These are phyloP conservation scores for Kalmanozyma brasiliensis DNA, from an alignment of 1,284 basidiomycete species.

Conservation along the genomic window DNA sequence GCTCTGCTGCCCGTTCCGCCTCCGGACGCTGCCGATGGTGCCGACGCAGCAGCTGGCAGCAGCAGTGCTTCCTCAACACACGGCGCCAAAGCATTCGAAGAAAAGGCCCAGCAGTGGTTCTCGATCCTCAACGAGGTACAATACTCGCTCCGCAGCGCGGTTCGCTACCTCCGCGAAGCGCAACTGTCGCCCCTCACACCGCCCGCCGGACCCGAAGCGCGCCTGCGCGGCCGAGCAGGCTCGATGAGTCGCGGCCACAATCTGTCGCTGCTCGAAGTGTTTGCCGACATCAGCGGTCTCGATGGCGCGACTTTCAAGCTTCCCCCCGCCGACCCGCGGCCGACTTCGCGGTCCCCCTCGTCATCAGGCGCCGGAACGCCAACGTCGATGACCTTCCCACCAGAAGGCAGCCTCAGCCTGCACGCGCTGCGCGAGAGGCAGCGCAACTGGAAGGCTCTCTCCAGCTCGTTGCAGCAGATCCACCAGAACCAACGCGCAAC, in stretches of 20 bases:
- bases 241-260: constrained; percentile 33
- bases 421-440: constrained; percentile 39
- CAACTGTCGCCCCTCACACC: constrained; percentile 39
- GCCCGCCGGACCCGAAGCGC: constrained; percentile 26
- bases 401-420: constrained; percentile 31
- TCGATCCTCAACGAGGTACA: constrained; percentile 53
- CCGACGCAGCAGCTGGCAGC: background rate
- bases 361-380: background rate
- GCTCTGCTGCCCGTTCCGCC: constrained; percentile 26
- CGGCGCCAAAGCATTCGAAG: constrained; percentile 47
- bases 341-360: background rate
- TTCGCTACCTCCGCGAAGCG: constrained; percentile 33
- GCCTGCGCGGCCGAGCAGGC: constrained; percentile 34
- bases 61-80: background rate
- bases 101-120: constrained; percentile 48
- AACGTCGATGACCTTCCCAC: constrained; percentile 2
- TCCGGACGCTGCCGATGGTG: background rate
- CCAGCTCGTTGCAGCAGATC: constrained; percentile 33
- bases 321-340: constrained; percentile 6
- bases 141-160: constrained; percentile 36
- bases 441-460: constrained; percentile 40
- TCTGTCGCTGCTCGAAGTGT: constrained; percentile 44
- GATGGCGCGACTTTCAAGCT: constrained; percentile 41
- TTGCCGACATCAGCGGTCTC: constrained; percentile 34
- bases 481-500: constrained; percentile 2